Conservation (phyloP, 257 asterid species). For the Solanum piurae region DNA sequence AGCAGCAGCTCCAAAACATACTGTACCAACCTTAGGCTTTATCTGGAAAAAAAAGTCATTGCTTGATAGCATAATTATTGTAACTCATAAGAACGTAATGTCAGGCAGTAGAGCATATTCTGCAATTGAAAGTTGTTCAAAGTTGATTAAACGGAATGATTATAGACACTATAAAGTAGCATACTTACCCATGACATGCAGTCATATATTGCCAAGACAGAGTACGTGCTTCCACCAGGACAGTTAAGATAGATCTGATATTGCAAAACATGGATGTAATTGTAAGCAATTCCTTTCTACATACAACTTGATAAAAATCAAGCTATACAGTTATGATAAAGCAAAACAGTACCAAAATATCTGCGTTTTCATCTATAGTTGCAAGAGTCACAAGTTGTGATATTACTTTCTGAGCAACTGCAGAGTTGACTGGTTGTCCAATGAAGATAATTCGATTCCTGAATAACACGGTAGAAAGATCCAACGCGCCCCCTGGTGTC, state of each 20-base stretch:
- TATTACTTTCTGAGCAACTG: slow-evolving; percentile 89
- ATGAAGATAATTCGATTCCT: slow-evolving; percentile 89
- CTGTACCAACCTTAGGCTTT: slow-evolving; percentile 95
- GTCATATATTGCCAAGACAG: slow-evolving; percentile 89
- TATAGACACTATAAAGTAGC: not conserved
- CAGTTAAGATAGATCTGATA: slow-evolving; percentile 82
- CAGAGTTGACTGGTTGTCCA: slow-evolving; percentile 74
- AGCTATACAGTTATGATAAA: not conserved
- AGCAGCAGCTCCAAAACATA: slow-evolving; percentile 92
- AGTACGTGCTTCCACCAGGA: slow-evolving; percentile 92
- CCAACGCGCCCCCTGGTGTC: slow-evolving; percentile 90
- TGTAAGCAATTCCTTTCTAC: not conserved
- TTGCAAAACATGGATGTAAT: not conserved
- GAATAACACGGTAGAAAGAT: slow-evolving; percentile 78
- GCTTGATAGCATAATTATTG: slow-evolving; percentile 3
- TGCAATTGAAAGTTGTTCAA: not conserved
- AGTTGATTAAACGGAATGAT: not conserved
- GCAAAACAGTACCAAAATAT: slow-evolving; percentile 56
- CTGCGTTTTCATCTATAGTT: slow-evolving; percentile 82
- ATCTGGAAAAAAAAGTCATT: slow-evolving; percentile 34
- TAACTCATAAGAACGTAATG: not conserved
- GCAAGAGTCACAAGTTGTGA: slow-evolving; percentile 95
- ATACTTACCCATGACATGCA: slow-evolving; percentile 98
- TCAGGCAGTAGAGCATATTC: not conserved
- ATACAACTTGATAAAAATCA: not conserved